phyloP scores from a whole-genome alignment of 129 eudicot genomes.

The Artemisia annua region DNA sequence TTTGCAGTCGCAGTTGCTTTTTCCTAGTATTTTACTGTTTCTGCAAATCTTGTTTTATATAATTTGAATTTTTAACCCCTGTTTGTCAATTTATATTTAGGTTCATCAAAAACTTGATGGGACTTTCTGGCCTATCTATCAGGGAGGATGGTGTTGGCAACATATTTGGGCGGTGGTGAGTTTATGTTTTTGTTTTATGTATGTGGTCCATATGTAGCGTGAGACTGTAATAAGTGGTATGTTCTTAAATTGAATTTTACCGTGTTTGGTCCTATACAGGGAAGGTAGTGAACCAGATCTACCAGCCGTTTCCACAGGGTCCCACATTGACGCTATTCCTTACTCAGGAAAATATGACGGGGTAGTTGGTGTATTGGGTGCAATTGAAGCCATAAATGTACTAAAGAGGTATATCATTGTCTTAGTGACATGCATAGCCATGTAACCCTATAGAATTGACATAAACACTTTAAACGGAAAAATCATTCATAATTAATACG shows the following conservation, averaged over 20 bases:
- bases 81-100: conserved; percentile 42
- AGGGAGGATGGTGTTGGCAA: conserved; percentile 96
- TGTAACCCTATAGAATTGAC: too few species aligned
- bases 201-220: not conserved
- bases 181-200: not conserved
- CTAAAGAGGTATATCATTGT: conserved; percentile 53
- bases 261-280: conserved; percentile 42
- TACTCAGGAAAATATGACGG: conserved; percentile 98
- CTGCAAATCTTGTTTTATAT: not conserved
- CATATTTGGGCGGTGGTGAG: conserved; percentile 96
- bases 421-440: not conserved
- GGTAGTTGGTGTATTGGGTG: conserved; percentile 95
- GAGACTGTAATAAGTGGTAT: not conserved
- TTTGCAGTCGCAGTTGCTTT: not conserved
- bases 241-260: conserved; percentile 22
- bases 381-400: conserved; percentile 90
- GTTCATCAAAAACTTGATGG: conserved; percentile 75
- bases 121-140: conserved; percentile 80
- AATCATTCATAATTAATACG: too few species aligned
- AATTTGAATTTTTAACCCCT: not conserved
- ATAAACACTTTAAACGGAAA: too few species aligned
- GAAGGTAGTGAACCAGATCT: conserved; percentile 72
- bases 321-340: conserved; percentile 97
- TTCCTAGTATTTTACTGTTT: not conserved
- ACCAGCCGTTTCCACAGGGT: conserved; percentile 82